These are phyloP conservation scores for Solanum chaucha DNA, from an alignment of 257 asterid genomes.

Conservation along the genomic window DNA sequence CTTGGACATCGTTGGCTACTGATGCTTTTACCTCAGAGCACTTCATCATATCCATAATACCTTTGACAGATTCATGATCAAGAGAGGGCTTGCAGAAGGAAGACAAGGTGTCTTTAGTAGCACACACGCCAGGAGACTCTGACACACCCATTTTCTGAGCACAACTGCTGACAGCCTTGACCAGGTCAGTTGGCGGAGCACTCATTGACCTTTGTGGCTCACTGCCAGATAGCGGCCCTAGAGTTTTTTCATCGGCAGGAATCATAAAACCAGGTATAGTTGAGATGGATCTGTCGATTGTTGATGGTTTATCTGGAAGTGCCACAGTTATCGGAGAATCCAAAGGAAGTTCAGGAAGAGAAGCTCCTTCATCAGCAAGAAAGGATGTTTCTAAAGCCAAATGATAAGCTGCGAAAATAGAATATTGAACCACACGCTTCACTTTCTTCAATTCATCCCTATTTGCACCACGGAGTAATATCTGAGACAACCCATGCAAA, in stretches of 20 bases:
- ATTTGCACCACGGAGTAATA: slow-evolving; percentile 85
- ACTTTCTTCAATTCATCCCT: slow-evolving; percentile 90
- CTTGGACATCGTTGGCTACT: slow-evolving; percentile 4
- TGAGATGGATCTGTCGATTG: slow-evolving; percentile 71
- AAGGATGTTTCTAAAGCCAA: slow-evolving; percentile 93
- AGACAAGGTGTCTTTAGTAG: slow-evolving; percentile 21
- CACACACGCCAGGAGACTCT: slow-evolving; percentile 10
- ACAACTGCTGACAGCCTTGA: slow-evolving; percentile 22
- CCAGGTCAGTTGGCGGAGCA: slow-evolving; percentile 39
- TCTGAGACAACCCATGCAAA: slow-evolving; percentile 35
- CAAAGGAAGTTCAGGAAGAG: slow-evolving; percentile 68
- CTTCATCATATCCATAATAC: slow-evolving; percentile 10
- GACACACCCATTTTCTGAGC: slow-evolving; percentile 17
- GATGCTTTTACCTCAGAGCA: slow-evolving; percentile 22
- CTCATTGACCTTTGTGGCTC: slow-evolving; percentile 48
- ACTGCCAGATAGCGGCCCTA: slow-evolving; percentile 34
- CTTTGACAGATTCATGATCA: slow-evolving; percentile 20
- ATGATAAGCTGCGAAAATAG: slow-evolving; percentile 95
- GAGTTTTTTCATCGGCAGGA: slow-evolving; percentile 30
- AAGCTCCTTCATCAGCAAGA: slow-evolving; percentile 98
- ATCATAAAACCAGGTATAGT: slow-evolving; percentile 49
- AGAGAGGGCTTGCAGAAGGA: slow-evolving; percentile 22
- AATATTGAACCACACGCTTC: slow-evolving; percentile 88
- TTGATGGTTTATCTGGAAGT: slow-evolving; percentile 63
- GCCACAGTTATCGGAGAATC: slow-evolving; percentile 66